Percentiles rank a stretch among this genome's conserved stretches.
phyloP scores from a whole-genome alignment of 83 land plant species.

The Picea engelmannii region DNA sequence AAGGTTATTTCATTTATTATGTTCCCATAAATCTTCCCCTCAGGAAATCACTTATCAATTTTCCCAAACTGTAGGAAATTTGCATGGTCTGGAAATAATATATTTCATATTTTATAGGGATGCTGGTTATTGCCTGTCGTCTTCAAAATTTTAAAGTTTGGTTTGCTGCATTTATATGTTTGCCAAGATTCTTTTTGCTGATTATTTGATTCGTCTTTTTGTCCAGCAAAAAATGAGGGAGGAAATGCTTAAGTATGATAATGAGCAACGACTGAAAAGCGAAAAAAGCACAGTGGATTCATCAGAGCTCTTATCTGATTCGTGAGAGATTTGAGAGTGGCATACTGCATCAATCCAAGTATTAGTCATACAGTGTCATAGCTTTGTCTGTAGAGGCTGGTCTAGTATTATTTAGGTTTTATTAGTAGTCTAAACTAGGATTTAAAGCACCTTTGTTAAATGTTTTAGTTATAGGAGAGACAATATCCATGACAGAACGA shows the following conservation, averaged over 20 bases:
- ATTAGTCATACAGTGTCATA: not conserved
- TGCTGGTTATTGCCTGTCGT: not conserved
- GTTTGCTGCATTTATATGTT: not conserved
- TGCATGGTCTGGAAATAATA: not conserved
- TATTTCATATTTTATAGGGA: not conserved
- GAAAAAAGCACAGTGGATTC: not conserved
- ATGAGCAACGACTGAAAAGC: conserved; percentile 18
- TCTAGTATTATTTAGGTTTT: not conserved
- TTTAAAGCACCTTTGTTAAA: too few species aligned
- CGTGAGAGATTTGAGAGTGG: conserved; percentile 14
- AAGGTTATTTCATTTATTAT: not conserved
- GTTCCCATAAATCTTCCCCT: too few species aligned
- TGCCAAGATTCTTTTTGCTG: not conserved
- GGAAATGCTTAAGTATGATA: conserved; percentile 23
- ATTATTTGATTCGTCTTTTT: not conserved
- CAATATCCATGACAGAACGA: conserved; percentile 21
- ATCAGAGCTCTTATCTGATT: conserved; percentile 19
- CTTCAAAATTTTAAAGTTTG: not conserved
- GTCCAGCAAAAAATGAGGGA: conserved; percentile 32
- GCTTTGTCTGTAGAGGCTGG: not conserved
- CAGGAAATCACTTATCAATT: too few species aligned
- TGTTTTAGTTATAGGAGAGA: too few species aligned
- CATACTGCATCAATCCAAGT: not conserved
- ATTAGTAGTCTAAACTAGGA: not conserved
- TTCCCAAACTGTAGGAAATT: not conserved